phyloP scores from a whole-genome alignment of 2,329 filamentous ascomycete genomes.

The Fusarium sp. region DNA sequence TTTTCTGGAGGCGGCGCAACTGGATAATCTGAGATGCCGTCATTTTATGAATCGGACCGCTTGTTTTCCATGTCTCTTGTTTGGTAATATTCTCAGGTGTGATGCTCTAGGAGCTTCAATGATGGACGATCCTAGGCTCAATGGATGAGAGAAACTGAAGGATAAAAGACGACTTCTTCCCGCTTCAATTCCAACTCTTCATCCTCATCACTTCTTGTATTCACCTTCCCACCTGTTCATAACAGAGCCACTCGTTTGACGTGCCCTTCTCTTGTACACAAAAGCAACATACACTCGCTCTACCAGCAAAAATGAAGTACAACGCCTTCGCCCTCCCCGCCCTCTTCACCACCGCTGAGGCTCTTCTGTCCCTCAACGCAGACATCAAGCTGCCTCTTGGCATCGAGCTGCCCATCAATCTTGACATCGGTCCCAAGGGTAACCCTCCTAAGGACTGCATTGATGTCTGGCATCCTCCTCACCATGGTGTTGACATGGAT shows the following conservation, averaged over 20 bases:
- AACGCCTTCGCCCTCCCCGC: conserved; percentile 34
- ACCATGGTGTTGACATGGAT: conserved; percentile 49
- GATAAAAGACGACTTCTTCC: conserved; percentile 12
- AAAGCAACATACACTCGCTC: background rate
- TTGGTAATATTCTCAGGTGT: background rate
- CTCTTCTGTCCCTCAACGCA: conserved; percentile 20
- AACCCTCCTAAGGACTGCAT: conserved; percentile 41
- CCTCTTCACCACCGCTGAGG: conserved; percentile 31
- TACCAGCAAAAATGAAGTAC: conserved; percentile 24
- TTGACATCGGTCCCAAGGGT: conserved; percentile 4
- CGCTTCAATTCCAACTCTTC: background rate
- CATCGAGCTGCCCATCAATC: conserved; percentile 9
- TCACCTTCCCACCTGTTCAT: conserved; percentile 20
- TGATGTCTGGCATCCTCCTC: conserved; percentile 51
- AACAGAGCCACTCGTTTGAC: conserved; percentile 27
- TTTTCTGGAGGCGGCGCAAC: background rate
- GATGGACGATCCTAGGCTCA: background rate
- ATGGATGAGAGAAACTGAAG: background rate
- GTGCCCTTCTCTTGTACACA: conserved; percentile 7
- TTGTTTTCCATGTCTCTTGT: background rate
- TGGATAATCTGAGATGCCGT: background rate
- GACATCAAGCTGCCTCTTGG: conserved; percentile 21
- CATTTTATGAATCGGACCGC: background rate
- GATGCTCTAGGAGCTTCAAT: background rate
- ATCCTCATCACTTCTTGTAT: conserved; percentile 15